Evolutionary conservation across 2,329 filamentous ascomycete genomes (phyloP), one percentile per base, ranked within the genome.

Genomic region (Xylariales sp.): DNA sequence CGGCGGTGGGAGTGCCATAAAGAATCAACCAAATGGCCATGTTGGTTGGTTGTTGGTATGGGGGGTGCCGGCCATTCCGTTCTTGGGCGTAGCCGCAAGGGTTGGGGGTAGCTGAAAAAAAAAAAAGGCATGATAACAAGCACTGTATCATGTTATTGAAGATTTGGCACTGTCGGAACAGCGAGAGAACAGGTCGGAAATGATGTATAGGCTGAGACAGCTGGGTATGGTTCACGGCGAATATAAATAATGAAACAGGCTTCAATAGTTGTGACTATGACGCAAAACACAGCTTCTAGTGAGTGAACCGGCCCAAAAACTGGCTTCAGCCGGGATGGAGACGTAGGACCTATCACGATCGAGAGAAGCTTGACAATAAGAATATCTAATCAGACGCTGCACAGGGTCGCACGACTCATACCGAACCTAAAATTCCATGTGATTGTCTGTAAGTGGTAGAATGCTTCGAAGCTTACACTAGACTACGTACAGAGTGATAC

Each of bases 81-180:
- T 36, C 46, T 34, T 32, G 10, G 39, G 52, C 18, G 14, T 9
- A 30, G 56, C 57, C n/a, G 28, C 39, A 9, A 54, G 48, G 41
- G 55, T 10, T 49, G 43, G 32, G 32, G 28, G 16, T 28, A 43
- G 52, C 50, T 62, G 52, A 62, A 46, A 62, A 32, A 41, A 32
- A 41, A 65, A 50, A 39, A 23, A 2, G 23, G 34, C 14, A 52
- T 23, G 12, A 49, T 32, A 41, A 7, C 18, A 49, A 46, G 7
- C 64, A 66, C 64, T 62, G 64, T 66, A 53, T 23, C 23, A 2
- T 23, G 23, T 41, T 14, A 28, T 48, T 46, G 36, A n/a, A 10
- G 39, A 34, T 6, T 39, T 66, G 58, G 55, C 39, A 55, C 62
- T 59, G 39, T 60, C 49, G 39, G 18, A 41, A 54, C 48, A 55